Base-by-base conservation (phyloP, 2,329 filamentous ascomycete genomes). In the Parastagonospora avenae region DNA sequence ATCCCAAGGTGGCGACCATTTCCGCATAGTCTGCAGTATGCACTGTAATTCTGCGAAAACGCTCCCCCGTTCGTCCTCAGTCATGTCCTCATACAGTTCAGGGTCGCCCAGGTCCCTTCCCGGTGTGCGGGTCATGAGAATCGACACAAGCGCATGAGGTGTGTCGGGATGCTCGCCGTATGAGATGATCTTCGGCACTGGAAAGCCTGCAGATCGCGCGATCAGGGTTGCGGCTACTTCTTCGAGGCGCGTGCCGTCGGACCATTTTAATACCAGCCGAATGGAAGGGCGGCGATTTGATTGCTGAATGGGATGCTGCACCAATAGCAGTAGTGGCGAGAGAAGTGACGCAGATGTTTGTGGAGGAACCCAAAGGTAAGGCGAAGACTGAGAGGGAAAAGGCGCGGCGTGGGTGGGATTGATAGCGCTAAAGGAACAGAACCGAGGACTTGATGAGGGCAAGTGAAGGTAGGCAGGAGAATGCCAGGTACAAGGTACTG, bases 381-480 rank as follows among this genome's bases (percentile, higher is more conserved):
- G 39, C 47, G 52, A 45, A 54, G 10, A 41, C 12, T 47, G 45
- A n/a, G 41, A 48, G 44, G 41, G 24, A 30, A 32, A 41, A 55
- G 52, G 14, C 43, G 31, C 15, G 52, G 48, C 28, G 52, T 32
- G 6, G 29, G 28, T 16, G 29, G 28, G 6, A 6, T 80, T 95
- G 2, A 78, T 94, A 2, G 79, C 94, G 2, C 80, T 94, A 32
- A 7, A 32, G 10, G 4, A 8, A 33, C 27, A 11, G 40, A 32
- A 2, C 44, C 44, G 38, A 51, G 48, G 48, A 42, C 41, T 31
- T 38, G 47, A 46, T 54, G 52, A 46, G 52, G 48, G 47, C 52
- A 54, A 31, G 52, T 54, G 48, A 50, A 54, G 48, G 52, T 50
- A 45, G 52, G 52, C 11, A 54, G 27, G 43, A 54, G 28, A 10